Conservation (phyloP, 768 basidiomycete genomes). For the Coprinellus aureogranulatus region DNA sequence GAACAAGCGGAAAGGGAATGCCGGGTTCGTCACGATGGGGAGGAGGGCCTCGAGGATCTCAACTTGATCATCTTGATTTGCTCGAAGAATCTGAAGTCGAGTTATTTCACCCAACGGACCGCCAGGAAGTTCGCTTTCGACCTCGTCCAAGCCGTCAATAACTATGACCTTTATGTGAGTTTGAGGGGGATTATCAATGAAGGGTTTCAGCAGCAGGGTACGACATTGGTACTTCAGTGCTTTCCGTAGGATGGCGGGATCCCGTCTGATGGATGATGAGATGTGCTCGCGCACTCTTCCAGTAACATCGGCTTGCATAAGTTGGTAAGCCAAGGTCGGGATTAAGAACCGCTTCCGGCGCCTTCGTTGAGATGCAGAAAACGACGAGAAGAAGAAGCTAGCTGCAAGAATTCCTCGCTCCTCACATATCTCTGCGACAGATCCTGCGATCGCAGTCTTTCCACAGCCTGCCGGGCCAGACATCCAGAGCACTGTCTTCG, state of each 20-base stretch:
- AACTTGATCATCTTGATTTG: background rate
- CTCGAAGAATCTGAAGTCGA: background rate
- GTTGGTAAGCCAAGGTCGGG: constrained; percentile 4
- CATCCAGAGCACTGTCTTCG: background rate
- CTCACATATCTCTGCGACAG: constrained; percentile 2
- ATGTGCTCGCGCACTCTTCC: background rate
- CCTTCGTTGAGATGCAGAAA: background rate
- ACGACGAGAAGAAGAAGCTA: constrained; percentile 10
- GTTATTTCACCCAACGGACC: background rate
- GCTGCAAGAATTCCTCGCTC: constrained; percentile 1
- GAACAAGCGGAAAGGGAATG: constrained; percentile 5
- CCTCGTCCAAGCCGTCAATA: constrained; percentile 14
- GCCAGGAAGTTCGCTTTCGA: background rate
- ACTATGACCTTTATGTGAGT: background rate
- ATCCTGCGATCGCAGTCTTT: constrained; percentile 8
- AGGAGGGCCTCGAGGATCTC: constrained; percentile 8
- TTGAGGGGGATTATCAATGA: background rate
- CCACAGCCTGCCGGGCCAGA: constrained; percentile 7
- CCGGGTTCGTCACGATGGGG: background rate
- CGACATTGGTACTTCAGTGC: background rate
- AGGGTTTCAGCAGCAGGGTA: background rate
- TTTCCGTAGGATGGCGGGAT: constrained; percentile 1
- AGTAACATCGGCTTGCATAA: background rate
- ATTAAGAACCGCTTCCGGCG: background rate
- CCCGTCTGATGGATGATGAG: background rate